Evolutionary conservation across 139 green algal species (phyloP).

Genomic region (Pleodorina starrii): DNA sequence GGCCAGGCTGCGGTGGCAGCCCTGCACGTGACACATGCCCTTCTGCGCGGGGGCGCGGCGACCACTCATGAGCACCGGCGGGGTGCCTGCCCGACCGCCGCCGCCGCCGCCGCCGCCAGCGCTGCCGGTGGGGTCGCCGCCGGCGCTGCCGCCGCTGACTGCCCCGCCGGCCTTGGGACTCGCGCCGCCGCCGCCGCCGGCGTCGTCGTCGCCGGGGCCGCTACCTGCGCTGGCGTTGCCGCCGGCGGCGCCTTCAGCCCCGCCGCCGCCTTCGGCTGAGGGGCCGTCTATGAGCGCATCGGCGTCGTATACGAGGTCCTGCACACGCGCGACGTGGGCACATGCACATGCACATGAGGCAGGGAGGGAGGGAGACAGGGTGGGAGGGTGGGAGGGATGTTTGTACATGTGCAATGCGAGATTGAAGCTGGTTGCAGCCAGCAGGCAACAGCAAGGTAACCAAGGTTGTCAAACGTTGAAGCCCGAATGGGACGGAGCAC

Average conservation of each 20-base stretch:
- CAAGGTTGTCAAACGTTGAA: too few species aligned
- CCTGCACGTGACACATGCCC: conserved; percentile 71
- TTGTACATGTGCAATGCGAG: too few species aligned
- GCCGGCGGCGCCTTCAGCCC: neutral
- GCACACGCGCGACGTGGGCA: neutral
- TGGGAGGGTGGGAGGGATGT: too few species aligned
- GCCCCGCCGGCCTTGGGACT: neutral
- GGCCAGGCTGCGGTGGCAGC: conserved; percentile 64
- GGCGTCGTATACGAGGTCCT: conserved; percentile 23
- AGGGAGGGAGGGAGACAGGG: too few species aligned
- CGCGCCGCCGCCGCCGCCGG: neutral
- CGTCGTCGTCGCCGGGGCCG: neutral
- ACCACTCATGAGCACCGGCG: conserved; percentile 26
- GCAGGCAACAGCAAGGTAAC: too few species aligned
- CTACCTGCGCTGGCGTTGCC: neutral
- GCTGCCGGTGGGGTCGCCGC: neutral
- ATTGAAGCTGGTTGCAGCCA: too few species aligned
- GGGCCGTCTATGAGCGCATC: neutral
- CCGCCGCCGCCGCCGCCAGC: neutral
- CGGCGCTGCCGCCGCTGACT: neutral
- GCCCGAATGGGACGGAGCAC: too few species aligned
- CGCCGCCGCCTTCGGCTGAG: neutral
- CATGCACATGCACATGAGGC: too few species aligned
- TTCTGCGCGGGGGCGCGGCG: conserved; percentile 29
- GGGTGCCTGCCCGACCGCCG: neutral